Evolutionary conservation across 2,329 filamentous ascomycete species (phyloP), one percentile per base, ranked within the genome.

Genomic region (Beauveria sp.): DNA sequence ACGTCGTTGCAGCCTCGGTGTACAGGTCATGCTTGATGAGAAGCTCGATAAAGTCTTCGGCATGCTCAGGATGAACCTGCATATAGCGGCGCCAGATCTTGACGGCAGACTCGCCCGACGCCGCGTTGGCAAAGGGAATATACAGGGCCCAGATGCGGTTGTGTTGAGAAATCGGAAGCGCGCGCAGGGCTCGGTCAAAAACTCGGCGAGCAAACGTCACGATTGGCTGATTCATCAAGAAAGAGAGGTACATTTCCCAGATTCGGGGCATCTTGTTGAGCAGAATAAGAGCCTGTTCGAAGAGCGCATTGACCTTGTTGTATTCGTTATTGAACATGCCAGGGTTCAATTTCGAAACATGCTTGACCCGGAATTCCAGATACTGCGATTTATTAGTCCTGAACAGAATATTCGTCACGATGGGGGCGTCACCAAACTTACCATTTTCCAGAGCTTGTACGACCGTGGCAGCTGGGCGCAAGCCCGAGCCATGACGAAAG

Each of bases 231-330:
- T 90, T 86, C 71, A 93, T 86, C 62, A 99, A 80, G 71, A 99
- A 98, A 54, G 84, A 84, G 64, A 99, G 86, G 73, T 97, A 99
- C 86, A 98, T 91, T 73, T 97, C 93, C 96, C 95, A 99, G 71
- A 99, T 95, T 67, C 86, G 85, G 26, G 96, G 95, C 95, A 99
- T 99, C 78, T 99, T 99, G 78, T 99, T 97, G 64, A 99, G 83
- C 46, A 99, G 81, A 62, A 97, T 90, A 57, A 99, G 79, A 3
- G 95, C 93, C 67, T 91, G 85, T 77, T 99, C 95, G 72, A 96
- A 99, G 46, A 98, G 85, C 59, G 90, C 83, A 73, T 99, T 99
- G 72, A 98, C 92, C 75, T 98, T 99, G 71, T 87, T 84, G 75
- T 89, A 98, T 71, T 99, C 93, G 63, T 84, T 78, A 58, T 86